These are phyloP conservation scores for Cinnamomum micranthum DNA, from an alignment of 164 flowering plant genomes.

Conservation along the genomic window DNA sequence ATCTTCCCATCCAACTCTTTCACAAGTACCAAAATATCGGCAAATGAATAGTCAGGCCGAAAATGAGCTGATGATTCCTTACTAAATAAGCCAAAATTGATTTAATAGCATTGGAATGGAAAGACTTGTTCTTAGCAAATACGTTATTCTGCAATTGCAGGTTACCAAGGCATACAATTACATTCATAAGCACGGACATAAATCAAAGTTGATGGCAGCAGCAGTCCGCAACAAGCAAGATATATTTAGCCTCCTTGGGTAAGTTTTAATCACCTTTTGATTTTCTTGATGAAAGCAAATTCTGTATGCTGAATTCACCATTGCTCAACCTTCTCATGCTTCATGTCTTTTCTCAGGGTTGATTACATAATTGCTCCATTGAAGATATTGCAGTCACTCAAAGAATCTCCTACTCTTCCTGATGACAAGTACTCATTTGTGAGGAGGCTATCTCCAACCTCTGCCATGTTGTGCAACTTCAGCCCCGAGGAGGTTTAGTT, in stretches of 20 bases:
- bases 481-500: slow-evolving; percentile 67
- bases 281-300: neutral
- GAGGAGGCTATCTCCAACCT: slow-evolving; percentile 66
- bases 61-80: neutral
- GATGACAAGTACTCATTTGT: slow-evolving; percentile 84
- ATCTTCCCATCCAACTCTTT: too few relatives aligned
- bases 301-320: neutral
- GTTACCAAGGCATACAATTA: slow-evolving; percentile 88
- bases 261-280: slow-evolving; percentile 10
- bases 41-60: neutral
- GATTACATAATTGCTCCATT: slow-evolving; percentile 91
- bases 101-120: neutral
- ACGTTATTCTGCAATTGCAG: slow-evolving; percentile 28
- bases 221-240: slow-evolving; percentile 99
- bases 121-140: neutral
- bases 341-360: slow-evolving; percentile 49
- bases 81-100: neutral
- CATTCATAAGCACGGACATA: slow-evolving; percentile 90
- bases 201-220: slow-evolving; percentile 96
- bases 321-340: neutral
- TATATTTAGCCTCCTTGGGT: slow-evolving; percentile 88
- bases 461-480: slow-evolving; percentile 63
- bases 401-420: slow-evolving; percentile 66
- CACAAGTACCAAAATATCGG: neutral
- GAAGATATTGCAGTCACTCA: slow-evolving; percentile 87